Base-by-base conservation (phyloP, 495 filamentous ascomycete genomes). In the Parathielavia appendiculata region DNA sequence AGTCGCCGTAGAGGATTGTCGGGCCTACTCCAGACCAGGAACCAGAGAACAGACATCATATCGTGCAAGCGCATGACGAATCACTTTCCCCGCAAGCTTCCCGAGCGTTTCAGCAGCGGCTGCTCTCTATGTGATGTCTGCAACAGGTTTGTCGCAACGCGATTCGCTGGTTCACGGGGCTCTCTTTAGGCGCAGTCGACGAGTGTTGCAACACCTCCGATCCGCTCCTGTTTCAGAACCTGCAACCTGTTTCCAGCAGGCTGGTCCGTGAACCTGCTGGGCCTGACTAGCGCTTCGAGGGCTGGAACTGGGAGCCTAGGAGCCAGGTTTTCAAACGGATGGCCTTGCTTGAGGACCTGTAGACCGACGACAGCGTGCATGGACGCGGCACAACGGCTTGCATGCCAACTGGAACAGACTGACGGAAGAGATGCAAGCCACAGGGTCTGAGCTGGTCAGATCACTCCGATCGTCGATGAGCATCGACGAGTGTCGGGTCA, bases 221-320 rank as follows among this genome's bases (percentile, higher is more conserved):
- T 47, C 51, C n/a, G 55, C 67, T 67, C 64, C 61, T 64, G 67
- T 70, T 70, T 70, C 67, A 69, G 67, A 57, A 23, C 44, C 59
- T 40, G 58, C 51, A 51, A 55, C 62, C 60, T 39, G 40, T 55
- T 58, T 58, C 56, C 63, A 51, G 39, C 57, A 55, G 56, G 58
- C 32, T 59, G 58, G 58, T 56, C 54, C 1, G n/a, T 41, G 38
- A 2, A 12, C 51, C 38, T 38, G 51, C 44, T 47, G 41, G 53
- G 53, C n/a, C 41, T 47, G 6, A 6, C 6, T 30, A 44, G 58
- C 49, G 63, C 22, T 35, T 17, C 13, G 36, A 23, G 36, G 20
- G 35, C 35, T 17, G 38, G 17, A 16, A 32, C 36, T 8, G 48
- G 30, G 35, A 46, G 53, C 51, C 57, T 46, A 59, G 55, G 65